Evolutionary conservation across 1,284 basidiomycete genomes (phyloP).

Genomic region (Ganoderma lucidum): DNA sequence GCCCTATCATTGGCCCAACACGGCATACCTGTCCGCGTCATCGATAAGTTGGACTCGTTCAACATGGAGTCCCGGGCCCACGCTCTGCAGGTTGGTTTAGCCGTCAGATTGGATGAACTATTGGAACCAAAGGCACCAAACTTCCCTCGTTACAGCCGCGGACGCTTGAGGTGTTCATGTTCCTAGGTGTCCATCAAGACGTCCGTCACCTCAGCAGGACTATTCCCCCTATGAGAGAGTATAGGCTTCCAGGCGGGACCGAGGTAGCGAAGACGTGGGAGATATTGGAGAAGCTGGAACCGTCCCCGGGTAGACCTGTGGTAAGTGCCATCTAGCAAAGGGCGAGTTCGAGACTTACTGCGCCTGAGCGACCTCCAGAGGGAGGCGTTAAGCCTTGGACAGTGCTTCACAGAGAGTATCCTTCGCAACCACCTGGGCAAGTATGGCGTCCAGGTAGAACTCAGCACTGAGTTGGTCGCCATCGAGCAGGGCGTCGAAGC

Average conservation of each 20-base stretch:
- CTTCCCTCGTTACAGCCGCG: constrained; percentile 22
- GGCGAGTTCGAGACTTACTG: not conserved
- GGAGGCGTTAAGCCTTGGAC: constrained; percentile 26
- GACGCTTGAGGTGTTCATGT: constrained; percentile 32
- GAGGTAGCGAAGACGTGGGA: not conserved
- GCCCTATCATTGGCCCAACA: constrained; percentile 37
- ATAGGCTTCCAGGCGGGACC: not conserved
- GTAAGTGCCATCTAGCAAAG: constrained; percentile 13
- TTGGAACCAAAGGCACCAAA: not conserved
- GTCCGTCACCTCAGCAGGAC: not conserved
- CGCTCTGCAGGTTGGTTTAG: constrained; percentile 37
- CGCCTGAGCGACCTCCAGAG: constrained; percentile 15
- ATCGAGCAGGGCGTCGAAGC: constrained; percentile 38
- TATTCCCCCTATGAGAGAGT: not conserved
- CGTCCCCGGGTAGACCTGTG: not conserved
- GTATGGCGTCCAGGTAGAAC: constrained; percentile 40
- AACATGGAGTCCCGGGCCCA: constrained; percentile 38
- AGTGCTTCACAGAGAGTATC: constrained; percentile 41
- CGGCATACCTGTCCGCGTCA: constrained; percentile 44
- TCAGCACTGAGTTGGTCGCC: constrained; percentile 37
- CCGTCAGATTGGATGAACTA: not conserved
- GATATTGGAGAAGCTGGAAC: not conserved
- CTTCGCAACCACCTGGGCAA: constrained; percentile 41
- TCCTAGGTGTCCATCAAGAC: not conserved
- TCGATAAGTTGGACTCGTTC: constrained; percentile 42